Base-by-base conservation (phyloP, 1,284 basidiomycete species). In the Athelia sp. region DNA sequence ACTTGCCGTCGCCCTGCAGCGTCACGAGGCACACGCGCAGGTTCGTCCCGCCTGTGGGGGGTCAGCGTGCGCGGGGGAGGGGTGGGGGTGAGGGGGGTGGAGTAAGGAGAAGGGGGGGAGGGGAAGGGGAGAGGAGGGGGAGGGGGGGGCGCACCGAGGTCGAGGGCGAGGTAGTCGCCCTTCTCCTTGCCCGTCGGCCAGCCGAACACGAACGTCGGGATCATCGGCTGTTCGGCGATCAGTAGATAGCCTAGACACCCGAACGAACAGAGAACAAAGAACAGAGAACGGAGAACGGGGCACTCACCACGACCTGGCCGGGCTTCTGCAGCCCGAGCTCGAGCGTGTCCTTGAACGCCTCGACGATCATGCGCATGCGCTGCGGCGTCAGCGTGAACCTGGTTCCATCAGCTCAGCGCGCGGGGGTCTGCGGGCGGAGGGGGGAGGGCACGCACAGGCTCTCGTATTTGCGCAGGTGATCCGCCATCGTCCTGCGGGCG, bases 11-110 rank as follows among this genome's bases (percentile, higher is more conserved):
- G 21, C 96, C 96, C 59, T 90, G 83, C 14, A 99, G 76, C 18
- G 87, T 90, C 49, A 99, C 96, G 52, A 98, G 88, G 70, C 96
- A 99, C 48, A 98, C 96, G 48, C 96, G 93, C 32, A 99, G 79
- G 66, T 99, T 99, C 44, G 97, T 99, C 45, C 94, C 94, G 54
- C 88, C 88, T 89, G 48, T 18, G 11, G 26, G 17, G 43, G 15
- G 46, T 34, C 4, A 48, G 35, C 15, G 43, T 46, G 17, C 3
- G 23, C 22, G 15, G 15, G 18, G 21, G 19, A 21, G 13, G 29
- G 38, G 2, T 0, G 47, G 52, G 22, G 24, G 9, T 40, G 44
- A 29, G n/a, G 14, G 26, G 21, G 19, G 34, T 18, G 50, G 40
- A 43, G 24, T 22, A 47, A 19, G 15, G 22, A 31, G 34, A 23